Conservation (phyloP, 2,329 filamentous ascomycete species). For the Fusarium circinatum region DNA sequence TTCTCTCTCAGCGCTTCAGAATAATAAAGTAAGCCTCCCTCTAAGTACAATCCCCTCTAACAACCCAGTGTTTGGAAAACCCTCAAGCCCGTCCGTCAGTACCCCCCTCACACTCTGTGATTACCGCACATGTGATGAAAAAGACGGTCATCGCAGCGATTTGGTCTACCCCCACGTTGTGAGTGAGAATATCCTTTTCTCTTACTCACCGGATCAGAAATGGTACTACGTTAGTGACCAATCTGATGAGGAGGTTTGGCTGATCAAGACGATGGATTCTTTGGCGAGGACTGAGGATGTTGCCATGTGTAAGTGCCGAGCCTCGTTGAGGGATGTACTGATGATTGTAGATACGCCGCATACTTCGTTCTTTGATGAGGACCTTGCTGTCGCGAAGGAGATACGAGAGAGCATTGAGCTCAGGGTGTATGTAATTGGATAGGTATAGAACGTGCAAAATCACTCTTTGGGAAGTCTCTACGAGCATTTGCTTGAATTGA, state of each 20-base stretch:
- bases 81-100: not conserved
- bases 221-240: not conserved
- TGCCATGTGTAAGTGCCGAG: not conserved
- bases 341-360: not conserved
- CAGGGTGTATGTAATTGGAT: not conserved
- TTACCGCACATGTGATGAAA: not conserved
- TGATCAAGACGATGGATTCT: not conserved
- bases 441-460: not conserved
- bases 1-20: not conserved
- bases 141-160: rapidly evolving
- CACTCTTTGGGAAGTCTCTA: not conserved
- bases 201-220: not conserved
- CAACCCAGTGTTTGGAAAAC: not conserved
- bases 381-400: not conserved
- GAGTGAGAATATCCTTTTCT: not conserved
- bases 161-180: not conserved
- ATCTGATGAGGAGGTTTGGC: not conserved
- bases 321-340: not conserved
- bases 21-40: not conserved
- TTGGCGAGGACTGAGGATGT: not conserved
- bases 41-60: not conserved
- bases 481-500: not conserved
- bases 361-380: not conserved
- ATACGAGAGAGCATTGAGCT: not conserved
- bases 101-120: not conserved